Percentiles rank a stretch among this genome's conserved stretches.
Conservation (phyloP, 164 flowering plant species). For the Vitis rupestris region DNA sequence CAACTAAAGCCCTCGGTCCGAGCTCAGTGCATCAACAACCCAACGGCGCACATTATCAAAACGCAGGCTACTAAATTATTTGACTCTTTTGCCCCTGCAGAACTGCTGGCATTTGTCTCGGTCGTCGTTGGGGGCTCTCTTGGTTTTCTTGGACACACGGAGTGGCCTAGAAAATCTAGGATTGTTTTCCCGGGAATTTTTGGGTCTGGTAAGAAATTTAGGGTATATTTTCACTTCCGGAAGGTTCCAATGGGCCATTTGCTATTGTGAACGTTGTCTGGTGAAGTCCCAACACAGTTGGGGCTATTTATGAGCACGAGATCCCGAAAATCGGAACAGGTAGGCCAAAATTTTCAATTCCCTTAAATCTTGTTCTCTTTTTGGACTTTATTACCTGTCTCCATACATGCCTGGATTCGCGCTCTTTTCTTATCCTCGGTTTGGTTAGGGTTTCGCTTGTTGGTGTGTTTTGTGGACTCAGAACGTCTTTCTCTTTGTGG, state of each 20-base stretch:
- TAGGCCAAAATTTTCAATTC: constrained; percentile 10
- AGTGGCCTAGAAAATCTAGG: background rate
- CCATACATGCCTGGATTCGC: background rate
- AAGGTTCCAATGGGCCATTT: constrained; percentile 11
- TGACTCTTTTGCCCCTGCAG: too few species aligned
- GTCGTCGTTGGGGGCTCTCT: too few species aligned
- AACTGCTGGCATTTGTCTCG: too few species aligned
- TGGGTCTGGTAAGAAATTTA: constrained; percentile 9
- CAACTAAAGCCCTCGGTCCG: too few species aligned
- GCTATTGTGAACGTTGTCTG: constrained; percentile 27
- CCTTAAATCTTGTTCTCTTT: constrained; percentile 12
- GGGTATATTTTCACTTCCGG: too few species aligned
- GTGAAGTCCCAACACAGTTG: constrained; percentile 30
- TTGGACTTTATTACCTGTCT: background rate
- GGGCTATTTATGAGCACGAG: constrained; percentile 58
- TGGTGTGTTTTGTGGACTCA: background rate
- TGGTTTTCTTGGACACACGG: too few species aligned
- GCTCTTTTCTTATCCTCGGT: background rate
- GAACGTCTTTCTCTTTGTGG: too few species aligned
- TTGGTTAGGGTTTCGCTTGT: constrained; percentile 1
- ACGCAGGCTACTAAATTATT: too few species aligned
- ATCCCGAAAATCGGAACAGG: constrained; percentile 40
- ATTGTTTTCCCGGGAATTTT: constrained; percentile 1
- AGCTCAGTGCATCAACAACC: too few species aligned
- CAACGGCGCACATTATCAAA: too few species aligned